phyloP scores from a whole-genome alignment of 2,329 filamentous ascomycete genomes.

The Pseudogymnoascus sp. region DNA sequence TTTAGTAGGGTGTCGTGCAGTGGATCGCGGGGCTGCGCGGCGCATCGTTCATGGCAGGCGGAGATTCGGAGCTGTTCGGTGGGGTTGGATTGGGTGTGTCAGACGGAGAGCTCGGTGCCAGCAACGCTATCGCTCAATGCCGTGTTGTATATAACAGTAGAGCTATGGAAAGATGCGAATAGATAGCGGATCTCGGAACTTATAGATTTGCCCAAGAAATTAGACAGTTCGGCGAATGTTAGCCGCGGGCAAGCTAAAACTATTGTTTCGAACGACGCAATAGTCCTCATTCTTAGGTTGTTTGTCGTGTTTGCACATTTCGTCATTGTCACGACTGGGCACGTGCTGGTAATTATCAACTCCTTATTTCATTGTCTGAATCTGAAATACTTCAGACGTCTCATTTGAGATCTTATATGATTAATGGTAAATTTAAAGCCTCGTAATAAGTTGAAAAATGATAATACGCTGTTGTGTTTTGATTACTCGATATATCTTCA shows the following conservation, averaged over 20 bases:
- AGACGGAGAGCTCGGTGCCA: constrained; percentile 1
- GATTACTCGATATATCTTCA: neutral
- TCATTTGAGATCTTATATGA: neutral
- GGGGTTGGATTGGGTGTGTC: neutral
- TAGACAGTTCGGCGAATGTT: neutral
- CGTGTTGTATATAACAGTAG: neutral
- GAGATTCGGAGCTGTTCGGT: constrained; percentile 10
- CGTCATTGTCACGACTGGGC: neutral
- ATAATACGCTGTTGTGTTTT: neutral
- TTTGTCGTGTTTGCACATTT: constrained; percentile 8
- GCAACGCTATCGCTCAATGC: constrained; percentile 1
- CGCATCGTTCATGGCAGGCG: neutral
- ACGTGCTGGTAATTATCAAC: neutral
- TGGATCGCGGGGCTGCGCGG: neutral
- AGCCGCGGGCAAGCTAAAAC: constrained; percentile 1
- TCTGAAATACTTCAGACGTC: neutral
- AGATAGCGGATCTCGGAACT: neutral
- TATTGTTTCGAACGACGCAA: constrained; percentile 42
- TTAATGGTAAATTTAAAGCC: neutral
- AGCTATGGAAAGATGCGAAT: neutral
- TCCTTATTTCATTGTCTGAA: neutral
- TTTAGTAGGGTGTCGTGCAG: neutral
- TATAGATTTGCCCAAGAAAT: neutral
- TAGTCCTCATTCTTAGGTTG: constrained; percentile 21
- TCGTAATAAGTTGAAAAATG: neutral